phyloP scores from a whole-genome alignment of 2,329 filamentous ascomycete genomes.

The Ophiostoma piceae region DNA sequence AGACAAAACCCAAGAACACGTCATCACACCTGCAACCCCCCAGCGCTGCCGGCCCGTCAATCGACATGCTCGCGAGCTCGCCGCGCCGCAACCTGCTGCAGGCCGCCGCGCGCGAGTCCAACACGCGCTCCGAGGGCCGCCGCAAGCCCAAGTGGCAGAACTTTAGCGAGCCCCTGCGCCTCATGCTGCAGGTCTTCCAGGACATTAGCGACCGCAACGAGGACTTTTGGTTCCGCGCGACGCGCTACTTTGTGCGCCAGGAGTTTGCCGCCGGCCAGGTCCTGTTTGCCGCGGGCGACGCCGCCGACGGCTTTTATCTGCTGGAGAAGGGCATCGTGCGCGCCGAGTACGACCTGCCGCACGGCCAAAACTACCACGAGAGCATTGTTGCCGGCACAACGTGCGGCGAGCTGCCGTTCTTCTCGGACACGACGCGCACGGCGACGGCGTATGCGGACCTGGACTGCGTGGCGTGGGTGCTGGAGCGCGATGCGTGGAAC shows the following conservation, averaged over 20 bases:
- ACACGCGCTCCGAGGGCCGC: slow-evolving; percentile 60
- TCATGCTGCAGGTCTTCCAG: slow-evolving; percentile 94
- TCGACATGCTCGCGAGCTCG: slow-evolving; percentile 60
- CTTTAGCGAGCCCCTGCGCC: slow-evolving; percentile 82
- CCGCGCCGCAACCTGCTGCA: slow-evolving; percentile 74
- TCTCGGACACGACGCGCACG: slow-evolving; percentile 81
- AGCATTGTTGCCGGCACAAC: slow-evolving; percentile 92
- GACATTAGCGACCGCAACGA: slow-evolving; percentile 79
- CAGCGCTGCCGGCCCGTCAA: slow-evolving; percentile 24
- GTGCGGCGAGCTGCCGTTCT: slow-evolving; percentile 93
- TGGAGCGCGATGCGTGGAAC: slow-evolving; percentile 67
- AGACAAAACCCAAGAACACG: slow-evolving; percentile 8
- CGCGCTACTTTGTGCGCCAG: slow-evolving; percentile 66
- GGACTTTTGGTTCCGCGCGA: slow-evolving; percentile 87
- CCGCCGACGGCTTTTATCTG: slow-evolving; percentile 80
- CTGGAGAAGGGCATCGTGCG: slow-evolving; percentile 83
- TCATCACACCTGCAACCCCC: slow-evolving; percentile 13
- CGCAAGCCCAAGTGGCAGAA: slow-evolving; percentile 68
- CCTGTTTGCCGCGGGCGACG: slow-evolving; percentile 72
- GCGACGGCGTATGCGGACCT: slow-evolving; percentile 80
- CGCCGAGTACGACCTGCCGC: slow-evolving; percentile 84
- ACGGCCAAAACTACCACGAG: slow-evolving; percentile 75
- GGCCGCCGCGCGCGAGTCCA: slow-evolving; percentile 68
- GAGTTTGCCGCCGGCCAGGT: slow-evolving; percentile 64
- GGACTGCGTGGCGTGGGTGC: slow-evolving; percentile 75